Percentiles rank a stretch among this genome's conserved stretches.
Conservation (phyloP, 441 rosid species). For the Daphne laureola region DNA sequence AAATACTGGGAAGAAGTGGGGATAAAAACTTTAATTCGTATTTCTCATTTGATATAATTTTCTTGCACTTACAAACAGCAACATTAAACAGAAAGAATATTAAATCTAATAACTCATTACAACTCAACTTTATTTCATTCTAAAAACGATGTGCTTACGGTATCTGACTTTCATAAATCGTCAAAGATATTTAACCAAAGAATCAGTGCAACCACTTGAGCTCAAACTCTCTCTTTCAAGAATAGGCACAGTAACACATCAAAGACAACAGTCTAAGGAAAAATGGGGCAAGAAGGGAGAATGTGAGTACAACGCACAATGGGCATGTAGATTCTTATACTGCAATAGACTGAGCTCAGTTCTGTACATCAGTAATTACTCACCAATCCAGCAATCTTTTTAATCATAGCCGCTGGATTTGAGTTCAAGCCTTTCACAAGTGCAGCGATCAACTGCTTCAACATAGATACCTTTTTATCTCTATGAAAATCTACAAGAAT, state of each 20-base stretch:
- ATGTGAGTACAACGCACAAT: background rate
- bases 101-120: too few relatives aligned
- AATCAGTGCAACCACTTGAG: too few relatives aligned
- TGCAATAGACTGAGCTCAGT: background rate
- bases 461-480: conserved; percentile 86
- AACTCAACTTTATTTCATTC: too few relatives aligned
- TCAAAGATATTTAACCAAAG: too few relatives aligned
- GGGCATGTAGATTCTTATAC: background rate
- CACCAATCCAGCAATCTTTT: conserved; percentile 97
- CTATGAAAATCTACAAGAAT: conserved; percentile 84
- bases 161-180: too few relatives aligned
- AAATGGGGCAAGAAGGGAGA: background rate
- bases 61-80: too few relatives aligned
- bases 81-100: too few relatives aligned
- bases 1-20: conserved; percentile 1
- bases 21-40: background rate
- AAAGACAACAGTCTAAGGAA: conserved; percentile 2
- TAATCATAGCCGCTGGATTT: conserved; percentile 83
- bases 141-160: too few relatives aligned
- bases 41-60: too few relatives aligned
- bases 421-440: conserved; percentile 82
- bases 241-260: background rate
- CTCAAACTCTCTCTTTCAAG: too few relatives aligned
- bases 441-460: conserved; percentile 77
- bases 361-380: conserved; percentile 19